Evolutionary conservation across 106 monocot species (phyloP), one percentile per base, ranked within the genome.

Genomic region (Dioscorea alata): DNA sequence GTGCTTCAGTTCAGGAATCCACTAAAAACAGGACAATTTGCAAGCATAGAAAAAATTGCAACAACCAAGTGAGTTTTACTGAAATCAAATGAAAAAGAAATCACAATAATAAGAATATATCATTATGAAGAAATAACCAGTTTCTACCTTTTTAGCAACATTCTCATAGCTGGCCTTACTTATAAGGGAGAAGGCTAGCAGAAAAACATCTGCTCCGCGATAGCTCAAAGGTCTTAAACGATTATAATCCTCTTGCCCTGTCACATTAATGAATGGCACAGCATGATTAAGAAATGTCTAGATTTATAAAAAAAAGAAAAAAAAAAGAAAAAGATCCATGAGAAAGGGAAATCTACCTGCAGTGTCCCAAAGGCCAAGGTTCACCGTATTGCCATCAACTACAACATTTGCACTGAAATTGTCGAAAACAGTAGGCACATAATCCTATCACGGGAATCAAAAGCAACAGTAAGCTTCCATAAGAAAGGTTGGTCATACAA

Each of bases 361-460:
- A 31, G 88, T 88, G 78, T 88, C 88, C 88, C 88, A 88, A 50
- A 88, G 67, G 58, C 88, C 88, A 23, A 88, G 78, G 72, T 88
- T 88, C 8, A 88, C 84, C 62, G 88, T 88, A 63, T 64, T 88
- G 22, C 88, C 88, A 73, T 88, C 88, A 20, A 88, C 88, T 23
- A 84, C 84, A 17, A 88, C 88, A 81, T 88, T 88, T 50, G 88
- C 88, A 65, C 88, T 88, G 69, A 88, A 88, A 72, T 88, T 88
- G 69, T 88, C 88, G 73, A 88, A 88, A 60, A 88, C 88, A 16
- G 88, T 88, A 6, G 88, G 88, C 20, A 88, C 88, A 65, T 88
- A 88, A 84, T 88, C 88, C 88, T 88, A 31, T 34, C 21, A 28
- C 53, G 62, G 42, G 74, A 70, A 54, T 16, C 54, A 54, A 54